Evolutionary conservation across 2,329 filamentous ascomycete species (phyloP).

Genomic region (Aurifilum marmelostoma): DNA sequence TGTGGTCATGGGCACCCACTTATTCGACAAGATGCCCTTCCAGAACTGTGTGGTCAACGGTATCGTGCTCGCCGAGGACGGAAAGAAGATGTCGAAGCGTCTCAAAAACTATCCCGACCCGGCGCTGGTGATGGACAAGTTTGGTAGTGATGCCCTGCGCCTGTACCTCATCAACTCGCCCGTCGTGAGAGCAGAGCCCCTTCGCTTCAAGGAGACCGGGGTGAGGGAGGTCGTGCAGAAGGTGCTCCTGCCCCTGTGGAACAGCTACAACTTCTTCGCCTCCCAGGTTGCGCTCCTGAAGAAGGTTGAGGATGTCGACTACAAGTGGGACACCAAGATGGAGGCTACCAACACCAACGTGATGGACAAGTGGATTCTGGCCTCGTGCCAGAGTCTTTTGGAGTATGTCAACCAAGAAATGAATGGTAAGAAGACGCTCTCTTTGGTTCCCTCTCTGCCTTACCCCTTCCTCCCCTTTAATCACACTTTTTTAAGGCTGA

Average conservation of each 20-base stretch:
- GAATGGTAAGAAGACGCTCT: conserved; percentile 59
- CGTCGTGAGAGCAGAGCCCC: conserved; percentile 86
- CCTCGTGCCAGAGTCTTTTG: conserved; percentile 86
- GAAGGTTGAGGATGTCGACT: conserved; percentile 80
- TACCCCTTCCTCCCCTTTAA: background rate
- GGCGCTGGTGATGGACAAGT: conserved; percentile 77
- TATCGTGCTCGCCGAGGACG: conserved; percentile 90
- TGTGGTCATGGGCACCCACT: conserved; percentile 82
- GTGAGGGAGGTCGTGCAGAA: conserved; percentile 95
- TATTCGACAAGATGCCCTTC: conserved; percentile 85
- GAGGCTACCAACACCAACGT: conserved; percentile 83
- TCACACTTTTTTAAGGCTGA: conserved; percentile 31
- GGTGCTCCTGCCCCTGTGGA: conserved; percentile 90
- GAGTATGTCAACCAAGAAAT: conserved; percentile 94
- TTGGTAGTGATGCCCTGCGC: conserved; percentile 88
- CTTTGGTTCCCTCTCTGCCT: background rate
- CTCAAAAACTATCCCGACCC: conserved; percentile 97
- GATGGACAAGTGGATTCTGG: conserved; percentile 95
- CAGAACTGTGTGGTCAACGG: conserved; percentile 97
- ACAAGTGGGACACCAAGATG: conserved; percentile 74
- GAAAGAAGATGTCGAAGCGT: conserved; percentile 98
- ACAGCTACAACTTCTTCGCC: conserved; percentile 95
- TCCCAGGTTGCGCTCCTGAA: conserved; percentile 84
- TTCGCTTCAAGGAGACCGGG: conserved; percentile 88
- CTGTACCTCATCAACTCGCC: conserved; percentile 98